Conservation (phyloP, 179 eudicot species). For the Carnegiea gigantea region DNA sequence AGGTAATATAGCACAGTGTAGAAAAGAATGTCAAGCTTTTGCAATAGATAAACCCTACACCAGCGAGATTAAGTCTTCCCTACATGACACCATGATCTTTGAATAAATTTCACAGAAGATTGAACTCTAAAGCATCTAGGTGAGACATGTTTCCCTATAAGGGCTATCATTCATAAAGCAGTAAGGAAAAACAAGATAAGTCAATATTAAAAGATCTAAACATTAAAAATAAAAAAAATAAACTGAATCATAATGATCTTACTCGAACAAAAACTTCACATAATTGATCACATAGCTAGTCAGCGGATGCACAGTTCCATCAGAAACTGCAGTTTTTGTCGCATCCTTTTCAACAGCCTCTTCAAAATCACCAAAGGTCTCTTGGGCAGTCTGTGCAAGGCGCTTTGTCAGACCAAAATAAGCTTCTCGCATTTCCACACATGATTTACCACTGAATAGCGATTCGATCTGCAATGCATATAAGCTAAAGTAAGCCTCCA, state of each 20-base stretch:
- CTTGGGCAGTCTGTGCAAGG: slow-evolving; percentile 93
- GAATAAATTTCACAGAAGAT: background rate
- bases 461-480: slow-evolving; percentile 59
- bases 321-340: slow-evolving; percentile 82
- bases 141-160: slow-evolving; percentile 1
- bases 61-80: background rate
- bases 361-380: slow-evolving; percentile 95
- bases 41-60: background rate
- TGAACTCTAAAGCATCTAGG: slow-evolving; percentile 7
- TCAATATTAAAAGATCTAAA: background rate
- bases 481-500: slow-evolving; percentile 7
- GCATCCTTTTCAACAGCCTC: slow-evolving; percentile 98
- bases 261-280: slow-evolving; percentile 94
- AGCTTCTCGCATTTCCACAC: slow-evolving; percentile 80
- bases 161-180: slow-evolving; percentile 9
- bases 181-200: background rate
- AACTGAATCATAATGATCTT: slow-evolving; percentile 33
- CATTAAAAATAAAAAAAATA: background rate
- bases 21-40: background rate
- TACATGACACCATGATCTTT: no score
- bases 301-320: slow-evolving; percentile 97
- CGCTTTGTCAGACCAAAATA: slow-evolving; percentile 86
- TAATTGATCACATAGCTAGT: slow-evolving; percentile 98
- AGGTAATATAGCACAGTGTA: background rate
- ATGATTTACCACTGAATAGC: slow-evolving; percentile 80